Conservation (phyloP, 352 stramenopile genomes). For the Pythium aphanidermatum region DNA sequence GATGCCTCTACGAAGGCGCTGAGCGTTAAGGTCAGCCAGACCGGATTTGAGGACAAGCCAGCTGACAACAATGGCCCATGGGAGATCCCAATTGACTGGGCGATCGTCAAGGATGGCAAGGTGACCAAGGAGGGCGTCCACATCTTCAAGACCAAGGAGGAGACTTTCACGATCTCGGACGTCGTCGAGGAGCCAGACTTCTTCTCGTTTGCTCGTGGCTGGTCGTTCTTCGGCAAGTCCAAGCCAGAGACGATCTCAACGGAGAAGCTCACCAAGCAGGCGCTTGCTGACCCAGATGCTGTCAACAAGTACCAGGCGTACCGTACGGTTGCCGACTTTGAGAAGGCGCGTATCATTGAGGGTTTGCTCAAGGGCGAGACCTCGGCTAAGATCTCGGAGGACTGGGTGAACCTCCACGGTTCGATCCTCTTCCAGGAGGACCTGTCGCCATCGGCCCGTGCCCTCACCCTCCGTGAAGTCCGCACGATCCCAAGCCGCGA, state of each 20-base stretch:
- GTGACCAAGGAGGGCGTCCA: slow-evolving; percentile 52
- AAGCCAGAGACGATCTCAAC: slow-evolving; percentile 52
- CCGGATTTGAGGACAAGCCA: slow-evolving; percentile 62
- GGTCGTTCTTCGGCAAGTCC: slow-evolving; percentile 74
- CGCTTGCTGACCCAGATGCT: slow-evolving; percentile 55
- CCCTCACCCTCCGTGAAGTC: slow-evolving; percentile 47
- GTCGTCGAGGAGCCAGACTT: slow-evolving; percentile 54
- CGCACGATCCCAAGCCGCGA: slow-evolving; percentile 54
- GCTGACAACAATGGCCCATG: slow-evolving; percentile 61
- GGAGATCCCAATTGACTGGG: slow-evolving; percentile 75
- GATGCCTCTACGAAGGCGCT: slow-evolving; percentile 42
- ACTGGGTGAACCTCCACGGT: slow-evolving; percentile 52
- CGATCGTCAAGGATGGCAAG: slow-evolving; percentile 60
- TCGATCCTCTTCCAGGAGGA: slow-evolving; percentile 71
- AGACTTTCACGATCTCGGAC: slow-evolving; percentile 42
- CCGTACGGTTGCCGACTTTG: slow-evolving; percentile 51
- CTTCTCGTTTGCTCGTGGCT: slow-evolving; percentile 67
- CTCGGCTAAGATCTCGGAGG: slow-evolving; percentile 45
- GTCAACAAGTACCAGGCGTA: slow-evolving; percentile 79
- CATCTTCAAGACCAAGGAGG: slow-evolving; percentile 52
- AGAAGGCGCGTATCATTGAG: slow-evolving; percentile 69
- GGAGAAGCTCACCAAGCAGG: slow-evolving; percentile 52
- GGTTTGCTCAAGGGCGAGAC: slow-evolving; percentile 40
- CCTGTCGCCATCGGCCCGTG: slow-evolving; percentile 52
- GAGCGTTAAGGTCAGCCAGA: slow-evolving; percentile 56